Conservation (phyloP, 768 basidiomycete species). For the Xerocomus brunneocitrinus region DNA sequence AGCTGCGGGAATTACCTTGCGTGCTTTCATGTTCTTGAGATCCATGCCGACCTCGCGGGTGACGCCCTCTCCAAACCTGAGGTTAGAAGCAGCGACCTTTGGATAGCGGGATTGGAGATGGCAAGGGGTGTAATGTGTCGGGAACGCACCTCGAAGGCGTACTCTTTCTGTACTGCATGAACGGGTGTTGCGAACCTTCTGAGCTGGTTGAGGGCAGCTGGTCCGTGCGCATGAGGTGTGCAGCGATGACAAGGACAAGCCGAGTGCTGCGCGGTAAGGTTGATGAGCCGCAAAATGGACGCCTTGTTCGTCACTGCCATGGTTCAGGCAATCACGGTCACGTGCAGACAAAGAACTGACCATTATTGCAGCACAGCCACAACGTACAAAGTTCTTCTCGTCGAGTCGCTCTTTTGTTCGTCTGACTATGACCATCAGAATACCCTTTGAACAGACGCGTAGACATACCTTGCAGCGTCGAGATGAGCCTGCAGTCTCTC, state of each 20-base stretch:
- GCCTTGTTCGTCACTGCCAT: constrained; percentile 48
- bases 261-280: constrained; percentile 61
- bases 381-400: neutral
- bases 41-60: constrained; percentile 92
- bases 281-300: constrained; percentile 69
- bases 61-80: constrained; percentile 87
- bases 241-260: constrained; percentile 79
- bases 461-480: constrained; percentile 35
- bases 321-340: neutral
- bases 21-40: constrained; percentile 87
- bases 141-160: constrained; percentile 75
- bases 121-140: neutral
- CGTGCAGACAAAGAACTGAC: neutral
- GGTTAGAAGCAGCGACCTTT: constrained; percentile 81
- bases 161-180: constrained; percentile 71
- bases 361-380: constrained; percentile 16
- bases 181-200: constrained; percentile 78
- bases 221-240: constrained; percentile 37
- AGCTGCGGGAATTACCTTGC: constrained; percentile 51
- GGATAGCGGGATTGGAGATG: neutral
- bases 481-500: constrained; percentile 28
- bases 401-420: neutral
- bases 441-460: constrained; percentile 46
- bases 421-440: constrained; percentile 38
- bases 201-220: constrained; percentile 53